phyloP scores from a whole-genome alignment of 805 yeast genomes.

The Yueomyces sinensis region DNA sequence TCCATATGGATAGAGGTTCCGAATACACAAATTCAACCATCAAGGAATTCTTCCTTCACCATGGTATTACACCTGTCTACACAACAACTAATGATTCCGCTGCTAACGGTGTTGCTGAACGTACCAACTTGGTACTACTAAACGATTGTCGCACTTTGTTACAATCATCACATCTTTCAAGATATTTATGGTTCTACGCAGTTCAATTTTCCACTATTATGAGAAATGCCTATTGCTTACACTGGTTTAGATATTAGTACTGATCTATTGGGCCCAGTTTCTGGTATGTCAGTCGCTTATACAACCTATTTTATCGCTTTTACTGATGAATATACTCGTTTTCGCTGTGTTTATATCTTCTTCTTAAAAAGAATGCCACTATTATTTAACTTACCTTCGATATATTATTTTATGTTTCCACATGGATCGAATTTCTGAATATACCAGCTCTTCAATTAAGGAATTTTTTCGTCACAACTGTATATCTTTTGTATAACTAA shows the following conservation, averaged over 20 bases:
- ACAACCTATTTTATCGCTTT: constrained; percentile 5
- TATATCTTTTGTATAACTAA: constrained; percentile 2
- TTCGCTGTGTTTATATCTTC: constrained; percentile 4
- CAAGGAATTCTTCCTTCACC: neutral
- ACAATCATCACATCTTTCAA: constrained; percentile 1
- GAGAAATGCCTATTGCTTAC: constrained; percentile 1
- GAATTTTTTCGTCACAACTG: constrained; percentile 1
- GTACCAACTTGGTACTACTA: constrained; percentile 4
- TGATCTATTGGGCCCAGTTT: constrained; percentile 5
- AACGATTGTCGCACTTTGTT: constrained; percentile 7
- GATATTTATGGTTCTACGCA: constrained; percentile 5
- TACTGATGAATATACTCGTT: constrained; percentile 5
- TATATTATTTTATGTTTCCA: constrained; percentile 1
- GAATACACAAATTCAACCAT: constrained; percentile 4
- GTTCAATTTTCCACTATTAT: constrained; percentile 3
- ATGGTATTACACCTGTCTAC: constrained; percentile 3
- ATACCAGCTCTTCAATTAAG: constrained; percentile 1
- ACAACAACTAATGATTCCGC: constrained; percentile 4
- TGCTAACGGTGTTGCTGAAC: constrained; percentile 6
- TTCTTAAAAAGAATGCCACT: constrained; percentile 1
- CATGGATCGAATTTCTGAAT: constrained; percentile 6
- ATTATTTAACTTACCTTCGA: constrained; percentile 1
- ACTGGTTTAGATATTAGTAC: neutral
- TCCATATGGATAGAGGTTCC: constrained; percentile 4
- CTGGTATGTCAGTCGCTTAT: neutral